Percentiles rank a stretch among this genome's conserved stretches.
phyloP scores from a whole-genome alignment of 1,284 basidiomycete species.

The Grifola frondosa region DNA sequence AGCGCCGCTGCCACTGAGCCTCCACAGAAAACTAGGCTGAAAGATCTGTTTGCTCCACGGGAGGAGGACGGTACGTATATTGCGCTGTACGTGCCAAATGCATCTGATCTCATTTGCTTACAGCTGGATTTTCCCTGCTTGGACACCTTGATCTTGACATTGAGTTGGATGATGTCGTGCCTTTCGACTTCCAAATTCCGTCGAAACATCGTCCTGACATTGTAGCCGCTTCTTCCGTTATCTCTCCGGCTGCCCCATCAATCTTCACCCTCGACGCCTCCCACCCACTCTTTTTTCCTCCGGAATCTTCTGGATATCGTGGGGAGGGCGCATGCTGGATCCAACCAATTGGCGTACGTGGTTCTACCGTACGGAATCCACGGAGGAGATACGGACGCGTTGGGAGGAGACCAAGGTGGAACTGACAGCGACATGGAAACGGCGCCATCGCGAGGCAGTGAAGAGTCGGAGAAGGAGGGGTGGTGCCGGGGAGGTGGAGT shows the following conservation, averaged over 20 bases:
- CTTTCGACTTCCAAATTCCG: slow-evolving; percentile 11
- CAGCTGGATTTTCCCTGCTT: slow-evolving; percentile 63
- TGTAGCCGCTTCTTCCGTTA: slow-evolving; percentile 8
- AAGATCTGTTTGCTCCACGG: slow-evolving; percentile 67
- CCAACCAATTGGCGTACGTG: slow-evolving; percentile 39
- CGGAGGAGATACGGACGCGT: slow-evolving; percentile 60
- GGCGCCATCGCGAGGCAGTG: slow-evolving; percentile 72
- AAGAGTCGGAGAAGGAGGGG: slow-evolving; percentile 57
- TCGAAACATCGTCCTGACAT: slow-evolving; percentile 32
- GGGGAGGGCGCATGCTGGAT: slow-evolving; percentile 42
- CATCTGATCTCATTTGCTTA: not conserved
- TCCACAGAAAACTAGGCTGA: slow-evolving; percentile 41
- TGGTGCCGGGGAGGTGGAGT: slow-evolving; percentile 23
- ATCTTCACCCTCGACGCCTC: slow-evolving; percentile 45
- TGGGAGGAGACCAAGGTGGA: slow-evolving; percentile 75
- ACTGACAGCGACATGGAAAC: slow-evolving; percentile 81
- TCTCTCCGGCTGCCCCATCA: slow-evolving; percentile 9
- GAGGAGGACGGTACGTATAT: slow-evolving; percentile 56
- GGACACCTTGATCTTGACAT: slow-evolving; percentile 58
- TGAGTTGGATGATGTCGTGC: slow-evolving; percentile 55
- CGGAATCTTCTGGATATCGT: slow-evolving; percentile 3
- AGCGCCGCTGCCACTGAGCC: not conserved
- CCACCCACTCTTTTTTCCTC: slow-evolving; percentile 65
- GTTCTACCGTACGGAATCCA: slow-evolving; percentile 53
- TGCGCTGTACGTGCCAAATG: not conserved